Evolutionary conservation across 2,329 filamentous ascomycete genomes (phyloP), one percentile per base, ranked within the genome.

Genomic region (Tolypocladium nubicola): DNA sequence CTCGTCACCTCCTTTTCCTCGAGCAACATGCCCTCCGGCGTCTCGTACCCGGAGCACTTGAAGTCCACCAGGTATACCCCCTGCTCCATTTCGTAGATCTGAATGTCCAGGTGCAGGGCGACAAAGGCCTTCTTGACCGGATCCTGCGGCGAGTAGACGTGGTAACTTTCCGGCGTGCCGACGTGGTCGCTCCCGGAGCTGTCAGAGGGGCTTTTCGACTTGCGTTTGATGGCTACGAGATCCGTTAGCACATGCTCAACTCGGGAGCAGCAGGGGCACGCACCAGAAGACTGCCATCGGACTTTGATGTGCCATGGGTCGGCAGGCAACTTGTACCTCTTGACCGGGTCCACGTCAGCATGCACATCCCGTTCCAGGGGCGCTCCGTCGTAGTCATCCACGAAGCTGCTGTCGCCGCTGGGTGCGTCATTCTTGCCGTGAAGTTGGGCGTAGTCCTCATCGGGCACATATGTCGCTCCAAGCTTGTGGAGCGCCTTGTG

Each of bases 31-130:
- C 93, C 87, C 57, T 94, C 79, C 14, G 77, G 68, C 52, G 81
- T 90, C 75, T 99, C 94, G 73, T 99, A 99, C 23, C 94, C 94
- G 16, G 94, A 92, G 71, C 93, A 97, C 71, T 97, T 97, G 79
- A 99, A 99, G 71, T 99, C 94, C 53, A 99, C 94, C 61, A 99
- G 86, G 72, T 93, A 97, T 63, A 94, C 93, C 57, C 89, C 88
- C 58, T 86, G 85, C 71, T 97, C 93, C 77, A 97, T 91, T 68
- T 91, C 88, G 73, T 97, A 97, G 55, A 97, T 86, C 70, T 97
- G 94, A 61, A 99, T 97, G 63, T 96, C 92, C 70, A 99, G 85
- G 69, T 96, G 94, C 67, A 97, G 88, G 69, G 89, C 93, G n/a
- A 95, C 85, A 57, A 88, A 88, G 61, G 90, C 84, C 55, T 73